Evolutionary conservation across 2,329 filamentous ascomycete species (phyloP).

Genomic region (Fusarium penzigii): DNA sequence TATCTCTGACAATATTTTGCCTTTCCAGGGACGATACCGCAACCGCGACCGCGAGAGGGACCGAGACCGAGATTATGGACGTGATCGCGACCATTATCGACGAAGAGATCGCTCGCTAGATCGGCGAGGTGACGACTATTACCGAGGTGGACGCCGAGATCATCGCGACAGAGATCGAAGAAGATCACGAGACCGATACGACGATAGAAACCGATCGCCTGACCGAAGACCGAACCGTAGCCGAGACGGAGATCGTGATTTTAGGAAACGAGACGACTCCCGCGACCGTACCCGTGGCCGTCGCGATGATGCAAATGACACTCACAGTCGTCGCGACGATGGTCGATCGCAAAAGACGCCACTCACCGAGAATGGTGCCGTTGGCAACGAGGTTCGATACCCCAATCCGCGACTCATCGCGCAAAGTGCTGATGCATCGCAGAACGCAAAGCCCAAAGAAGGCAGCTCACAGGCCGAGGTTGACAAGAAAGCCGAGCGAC

Average conservation of each 20-base stretch:
- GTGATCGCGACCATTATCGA: constrained; percentile 59
- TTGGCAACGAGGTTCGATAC: constrained; percentile 58
- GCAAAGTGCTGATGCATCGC: constrained; percentile 30
- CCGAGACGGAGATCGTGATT: constrained; percentile 64
- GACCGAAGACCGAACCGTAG: constrained; percentile 61
- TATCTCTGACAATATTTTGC: constrained; percentile 41
- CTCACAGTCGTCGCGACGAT: constrained; percentile 66
- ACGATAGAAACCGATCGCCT: constrained; percentile 59
- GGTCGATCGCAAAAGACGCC: constrained; percentile 56
- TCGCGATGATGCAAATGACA: constrained; percentile 72
- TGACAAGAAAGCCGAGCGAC: constrained; percentile 74
- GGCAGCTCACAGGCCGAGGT: constrained; percentile 61
- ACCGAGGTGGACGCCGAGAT: constrained; percentile 63
- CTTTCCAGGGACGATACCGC: constrained; percentile 58
- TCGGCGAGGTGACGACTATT: constrained; percentile 65
- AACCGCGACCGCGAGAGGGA: constrained; percentile 56
- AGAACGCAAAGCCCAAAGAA: constrained; percentile 53
- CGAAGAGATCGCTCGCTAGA: constrained; percentile 71
- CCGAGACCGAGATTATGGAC: constrained; percentile 52
- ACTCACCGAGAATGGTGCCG: constrained; percentile 48
- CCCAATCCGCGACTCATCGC: background rate
- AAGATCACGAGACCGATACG: constrained; percentile 62
- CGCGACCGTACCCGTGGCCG: constrained; percentile 64
- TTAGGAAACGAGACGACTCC: constrained; percentile 74
- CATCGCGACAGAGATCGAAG: constrained; percentile 58